phyloP scores from a whole-genome alignment of 768 basidiomycete genomes.

The Naematelia aurantialba region DNA sequence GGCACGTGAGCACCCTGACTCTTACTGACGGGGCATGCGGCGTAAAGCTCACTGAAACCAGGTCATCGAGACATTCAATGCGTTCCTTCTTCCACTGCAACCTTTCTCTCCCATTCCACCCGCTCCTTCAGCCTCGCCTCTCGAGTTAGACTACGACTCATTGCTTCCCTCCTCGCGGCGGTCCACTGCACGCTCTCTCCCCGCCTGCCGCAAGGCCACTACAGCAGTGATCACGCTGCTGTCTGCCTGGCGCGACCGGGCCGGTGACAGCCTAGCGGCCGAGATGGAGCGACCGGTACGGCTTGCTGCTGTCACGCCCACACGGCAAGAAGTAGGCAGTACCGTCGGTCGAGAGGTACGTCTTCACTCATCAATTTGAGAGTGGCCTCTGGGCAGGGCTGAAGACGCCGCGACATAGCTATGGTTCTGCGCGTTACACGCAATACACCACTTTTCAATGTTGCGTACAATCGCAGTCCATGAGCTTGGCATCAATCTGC shows the following conservation, averaged over 20 bases:
- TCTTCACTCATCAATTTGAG: not conserved
- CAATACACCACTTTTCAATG: conserved; percentile 48
- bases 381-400: conserved; percentile 2
- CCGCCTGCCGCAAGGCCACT: conserved; percentile 24
- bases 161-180: conserved; percentile 23
- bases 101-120: not conserved
- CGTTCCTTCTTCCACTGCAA: conserved; percentile 28
- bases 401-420: conserved; percentile 19
- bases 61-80: conserved; percentile 40
- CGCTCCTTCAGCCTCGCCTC: not conserved
- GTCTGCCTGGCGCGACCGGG: conserved; percentile 17
- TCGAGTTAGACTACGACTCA: conserved; percentile 39
- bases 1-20: conserved; percentile 31
- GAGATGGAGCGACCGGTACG: conserved; percentile 26
- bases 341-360: conserved; percentile 41
- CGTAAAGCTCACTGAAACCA: conserved; percentile 5
- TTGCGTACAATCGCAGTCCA: conserved; percentile 44
- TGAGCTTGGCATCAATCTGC: conserved; percentile 37
- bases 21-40: not conserved
- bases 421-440: conserved; percentile 44
- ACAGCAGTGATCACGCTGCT: conserved; percentile 20
- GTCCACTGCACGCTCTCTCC: conserved; percentile 22
- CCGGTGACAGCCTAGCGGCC: conserved; percentile 12
- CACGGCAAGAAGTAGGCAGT: conserved; percentile 30
- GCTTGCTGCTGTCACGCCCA: conserved; percentile 41